phyloP scores from a whole-genome alignment of 225 moss, liverwort and hornwort species.

The Bryoerythrophyllum caledonicum region DNA sequence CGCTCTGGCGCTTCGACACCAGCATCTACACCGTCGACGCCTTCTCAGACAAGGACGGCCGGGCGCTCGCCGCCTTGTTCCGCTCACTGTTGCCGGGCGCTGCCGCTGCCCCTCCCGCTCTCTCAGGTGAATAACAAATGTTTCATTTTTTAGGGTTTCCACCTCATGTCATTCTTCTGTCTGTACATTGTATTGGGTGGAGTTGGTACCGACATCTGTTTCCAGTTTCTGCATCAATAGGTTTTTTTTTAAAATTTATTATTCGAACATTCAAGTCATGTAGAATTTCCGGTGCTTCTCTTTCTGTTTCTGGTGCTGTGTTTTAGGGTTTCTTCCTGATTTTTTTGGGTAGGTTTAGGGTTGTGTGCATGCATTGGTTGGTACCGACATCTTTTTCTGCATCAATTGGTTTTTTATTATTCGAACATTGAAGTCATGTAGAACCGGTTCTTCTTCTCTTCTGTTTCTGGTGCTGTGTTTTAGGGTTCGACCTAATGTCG shows the following conservation, averaged over 20 bases:
- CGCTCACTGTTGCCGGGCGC: constrained; percentile 10
- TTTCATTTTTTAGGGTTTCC: too few species aligned
- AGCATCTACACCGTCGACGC: constrained; percentile 15
- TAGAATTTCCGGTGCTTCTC: neutral
- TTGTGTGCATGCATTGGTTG: neutral
- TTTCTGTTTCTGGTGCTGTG: neutral
- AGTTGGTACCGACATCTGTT: too few species aligned
- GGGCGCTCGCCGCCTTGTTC: constrained; percentile 19
- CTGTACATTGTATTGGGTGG: too few species aligned
- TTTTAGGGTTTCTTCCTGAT: neutral
- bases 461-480: neutral
- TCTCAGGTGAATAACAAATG: neutral
- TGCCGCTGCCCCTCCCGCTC: neutral
- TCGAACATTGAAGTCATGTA: neutral
- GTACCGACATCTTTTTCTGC: neutral
- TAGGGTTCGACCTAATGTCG: too few species aligned
- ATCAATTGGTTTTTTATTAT: neutral
- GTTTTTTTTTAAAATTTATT: too few species aligned
- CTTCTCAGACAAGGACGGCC: constrained; percentile 21
- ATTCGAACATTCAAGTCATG: neutral
- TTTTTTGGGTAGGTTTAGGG: too few species aligned
- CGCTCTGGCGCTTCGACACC: constrained; percentile 26
- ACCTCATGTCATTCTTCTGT: neutral
- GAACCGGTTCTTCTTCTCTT: neutral
- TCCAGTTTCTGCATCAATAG: too few species aligned